Conservation (phyloP, 257 asterid species). For the Fraxinus quadrangulata region DNA sequence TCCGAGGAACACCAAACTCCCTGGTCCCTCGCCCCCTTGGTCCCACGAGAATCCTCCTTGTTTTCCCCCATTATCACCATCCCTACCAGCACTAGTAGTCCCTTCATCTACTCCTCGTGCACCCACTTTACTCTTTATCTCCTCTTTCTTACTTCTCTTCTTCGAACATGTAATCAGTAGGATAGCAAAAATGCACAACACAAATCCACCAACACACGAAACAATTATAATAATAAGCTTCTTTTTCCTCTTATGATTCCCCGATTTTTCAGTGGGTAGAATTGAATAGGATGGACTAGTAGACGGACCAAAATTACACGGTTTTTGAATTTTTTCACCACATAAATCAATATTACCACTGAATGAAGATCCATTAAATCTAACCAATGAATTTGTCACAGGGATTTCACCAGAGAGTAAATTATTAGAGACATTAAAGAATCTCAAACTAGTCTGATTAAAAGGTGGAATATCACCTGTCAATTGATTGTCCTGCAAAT, state of each 20-base stretch:
- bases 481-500: constrained; percentile 66
- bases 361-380: constrained; percentile 64
- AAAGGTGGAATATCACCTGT: constrained; percentile 68
- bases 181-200: constrained; percentile 33
- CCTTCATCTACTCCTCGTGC: constrained; percentile 41
- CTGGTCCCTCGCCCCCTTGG: constrained; percentile 73
- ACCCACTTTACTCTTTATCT: constrained; percentile 35
- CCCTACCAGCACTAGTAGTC: constrained; percentile 39
- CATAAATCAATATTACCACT: constrained; percentile 56
- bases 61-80: constrained; percentile 46
- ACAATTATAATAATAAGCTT: constrained; percentile 52
- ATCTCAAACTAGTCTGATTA: constrained; percentile 62
- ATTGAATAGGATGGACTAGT: constrained; percentile 53
- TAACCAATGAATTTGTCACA: constrained; percentile 38
- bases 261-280: constrained; percentile 20
- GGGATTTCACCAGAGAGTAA: constrained; percentile 71
- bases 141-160: constrained; percentile 30
- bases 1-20: constrained; percentile 80
- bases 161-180: constrained; percentile 40
- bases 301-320: constrained; percentile 49
- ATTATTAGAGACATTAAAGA: constrained; percentile 77
- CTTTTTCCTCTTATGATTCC: constrained; percentile 28
- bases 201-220: constrained; percentile 46
- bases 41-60: constrained; percentile 78
- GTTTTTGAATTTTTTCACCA: constrained; percentile 44